phyloP scores from a whole-genome alignment of 352 stramenopile genomes.

The Phytophthora idaei region DNA sequence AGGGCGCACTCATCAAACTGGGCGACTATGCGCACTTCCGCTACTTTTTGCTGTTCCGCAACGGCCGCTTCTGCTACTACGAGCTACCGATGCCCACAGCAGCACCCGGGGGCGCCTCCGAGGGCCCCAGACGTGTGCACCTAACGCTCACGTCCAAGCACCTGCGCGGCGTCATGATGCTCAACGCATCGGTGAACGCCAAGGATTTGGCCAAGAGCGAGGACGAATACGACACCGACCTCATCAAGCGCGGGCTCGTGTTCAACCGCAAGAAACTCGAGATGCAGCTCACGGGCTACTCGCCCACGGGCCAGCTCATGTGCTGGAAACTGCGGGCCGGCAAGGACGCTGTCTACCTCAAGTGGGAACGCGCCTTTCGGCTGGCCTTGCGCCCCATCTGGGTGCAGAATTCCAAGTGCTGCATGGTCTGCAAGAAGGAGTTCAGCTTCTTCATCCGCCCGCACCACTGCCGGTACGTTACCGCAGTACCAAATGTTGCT shows the following conservation, averaged over 20 bases:
- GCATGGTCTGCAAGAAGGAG: conserved; percentile 75
- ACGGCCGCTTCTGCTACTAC: conserved; percentile 88
- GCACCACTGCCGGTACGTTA: conserved; percentile 75
- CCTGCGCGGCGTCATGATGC: conserved; percentile 84
- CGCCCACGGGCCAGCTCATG: conserved; percentile 75
- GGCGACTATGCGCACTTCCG: conserved; percentile 88
- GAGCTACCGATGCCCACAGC: conserved; percentile 71
- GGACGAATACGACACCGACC: conserved; percentile 72
- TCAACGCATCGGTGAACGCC: conserved; percentile 74
- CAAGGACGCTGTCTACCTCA: conserved; percentile 73
- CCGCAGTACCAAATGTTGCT: not conserved
- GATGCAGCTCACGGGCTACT: conserved; percentile 85
- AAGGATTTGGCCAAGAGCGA: conserved; percentile 71
- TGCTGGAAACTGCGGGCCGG: conserved; percentile 79
- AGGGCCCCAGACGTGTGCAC: conserved; percentile 52
- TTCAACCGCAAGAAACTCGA: conserved; percentile 86
- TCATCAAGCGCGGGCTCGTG: conserved; percentile 70
- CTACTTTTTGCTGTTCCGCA: conserved; percentile 86
- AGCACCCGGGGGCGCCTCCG: conserved; percentile 21
- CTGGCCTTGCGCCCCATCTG: conserved; percentile 79
- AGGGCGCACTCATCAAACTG: conserved; percentile 85
- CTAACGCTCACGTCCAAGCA: conserved; percentile 80
- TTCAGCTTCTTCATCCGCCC: conserved; percentile 79
- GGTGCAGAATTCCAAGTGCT: conserved; percentile 77
- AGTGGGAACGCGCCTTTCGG: conserved; percentile 84